Evolutionary conservation across 768 basidiomycete species (phyloP).

Genomic region (Lactifluus volemus): DNA sequence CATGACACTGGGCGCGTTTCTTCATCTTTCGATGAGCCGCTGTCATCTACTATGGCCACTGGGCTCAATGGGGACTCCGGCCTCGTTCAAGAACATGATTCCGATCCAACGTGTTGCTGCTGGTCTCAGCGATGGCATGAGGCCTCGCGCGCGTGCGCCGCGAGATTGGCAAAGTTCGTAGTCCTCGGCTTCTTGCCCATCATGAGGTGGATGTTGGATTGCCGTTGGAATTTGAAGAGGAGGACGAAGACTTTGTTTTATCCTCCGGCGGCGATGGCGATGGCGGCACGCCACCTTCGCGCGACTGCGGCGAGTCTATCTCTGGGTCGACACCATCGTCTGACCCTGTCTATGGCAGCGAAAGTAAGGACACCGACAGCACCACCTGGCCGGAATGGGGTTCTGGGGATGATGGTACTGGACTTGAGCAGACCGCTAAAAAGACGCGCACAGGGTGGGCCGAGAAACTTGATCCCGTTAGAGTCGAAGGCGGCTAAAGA

Average conservation of each 20-base stretch:
- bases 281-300: constrained; percentile 20
- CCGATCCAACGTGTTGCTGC: constrained; percentile 47
- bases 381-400: constrained; percentile 27
- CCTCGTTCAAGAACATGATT: constrained; percentile 38
- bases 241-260: constrained; percentile 51
- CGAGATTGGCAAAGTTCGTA: constrained; percentile 45
- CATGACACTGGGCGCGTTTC: constrained; percentile 37
- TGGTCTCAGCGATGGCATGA: constrained; percentile 46
- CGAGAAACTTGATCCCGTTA: constrained; percentile 33
- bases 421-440: constrained; percentile 32
- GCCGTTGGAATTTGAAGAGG: constrained; percentile 55
- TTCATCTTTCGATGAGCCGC: constrained; percentile 69
- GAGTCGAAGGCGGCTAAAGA: constrained; percentile 1
- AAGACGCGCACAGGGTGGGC: constrained; percentile 31
- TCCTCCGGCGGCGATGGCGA: constrained; percentile 14
- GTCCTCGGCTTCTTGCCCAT: constrained; percentile 31
- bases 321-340: constrained; percentile 36
- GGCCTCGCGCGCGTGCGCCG: constrained; percentile 50
- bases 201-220: constrained; percentile 28
- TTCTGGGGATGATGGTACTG: constrained; percentile 28
- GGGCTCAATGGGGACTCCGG: constrained; percentile 55
- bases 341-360: constrained; percentile 23
- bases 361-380: constrained; percentile 20
- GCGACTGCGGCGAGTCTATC: constrained; percentile 25
- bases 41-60: constrained; percentile 63